Evolutionary conservation across 228 moss, liverwort and hornwort genomes (phyloP).

Genomic region (Sphagnum magellanicum): DNA sequence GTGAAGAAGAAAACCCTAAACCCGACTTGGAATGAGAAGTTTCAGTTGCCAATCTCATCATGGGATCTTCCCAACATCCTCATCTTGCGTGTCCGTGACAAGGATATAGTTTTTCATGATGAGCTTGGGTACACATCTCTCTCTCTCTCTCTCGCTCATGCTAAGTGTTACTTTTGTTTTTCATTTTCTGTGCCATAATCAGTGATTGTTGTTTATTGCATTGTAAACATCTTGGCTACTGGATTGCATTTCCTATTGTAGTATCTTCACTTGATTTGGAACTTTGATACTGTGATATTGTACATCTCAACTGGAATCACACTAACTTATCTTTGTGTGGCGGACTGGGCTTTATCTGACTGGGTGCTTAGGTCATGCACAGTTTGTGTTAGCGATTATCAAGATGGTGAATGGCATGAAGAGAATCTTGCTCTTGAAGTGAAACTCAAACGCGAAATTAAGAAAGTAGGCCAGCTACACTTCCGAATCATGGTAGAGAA

Average conservation of each 20-base stretch:
- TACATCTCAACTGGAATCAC: neutral
- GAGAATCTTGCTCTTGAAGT: conserved; percentile 30
- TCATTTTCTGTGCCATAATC: neutral
- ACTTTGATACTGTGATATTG: neutral
- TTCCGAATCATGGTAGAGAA: conserved; percentile 58
- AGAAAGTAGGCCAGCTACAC: conserved; percentile 45
- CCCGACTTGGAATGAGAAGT: conserved; percentile 68
- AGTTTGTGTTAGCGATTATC: conserved; percentile 26
- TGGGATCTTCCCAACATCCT: conserved; percentile 60
- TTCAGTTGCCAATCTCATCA: conserved; percentile 43
- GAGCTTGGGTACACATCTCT: conserved; percentile 47
- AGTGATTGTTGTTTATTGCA: neutral
- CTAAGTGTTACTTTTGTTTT: neutral
- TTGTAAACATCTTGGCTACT: neutral
- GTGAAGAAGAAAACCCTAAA: conserved; percentile 39
- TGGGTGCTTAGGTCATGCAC: conserved; percentile 38
- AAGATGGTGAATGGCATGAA: conserved; percentile 58
- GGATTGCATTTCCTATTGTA: neutral
- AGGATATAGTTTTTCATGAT: conserved; percentile 42
- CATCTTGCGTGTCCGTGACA: conserved; percentile 61
- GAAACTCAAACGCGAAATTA: conserved; percentile 34
- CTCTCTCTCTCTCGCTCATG: neutral
- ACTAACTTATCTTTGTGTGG: neutral
- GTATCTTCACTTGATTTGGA: neutral
- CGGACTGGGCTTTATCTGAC: neutral